Evolutionary conservation across 2,329 filamentous ascomycete genomes (phyloP).

Genomic region (Aciculosporium take): DNA sequence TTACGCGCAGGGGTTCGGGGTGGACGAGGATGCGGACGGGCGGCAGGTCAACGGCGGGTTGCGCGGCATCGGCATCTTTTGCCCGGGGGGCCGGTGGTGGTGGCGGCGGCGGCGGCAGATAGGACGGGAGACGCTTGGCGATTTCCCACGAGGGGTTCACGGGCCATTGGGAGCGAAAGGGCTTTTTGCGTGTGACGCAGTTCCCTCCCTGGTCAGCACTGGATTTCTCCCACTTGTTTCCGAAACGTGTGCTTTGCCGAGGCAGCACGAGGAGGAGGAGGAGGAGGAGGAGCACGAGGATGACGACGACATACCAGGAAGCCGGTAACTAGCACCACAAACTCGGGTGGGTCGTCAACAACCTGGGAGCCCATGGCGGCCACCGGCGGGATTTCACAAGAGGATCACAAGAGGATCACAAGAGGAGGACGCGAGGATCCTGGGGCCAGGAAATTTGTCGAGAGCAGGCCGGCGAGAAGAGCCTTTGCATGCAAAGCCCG

Average conservation of each 20-base stretch:
- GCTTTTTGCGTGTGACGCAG: constrained; percentile 25
- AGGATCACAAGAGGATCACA: not conserved
- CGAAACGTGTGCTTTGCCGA: no score
- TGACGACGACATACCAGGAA: constrained; percentile 36
- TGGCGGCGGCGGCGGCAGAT: constrained; percentile 42
- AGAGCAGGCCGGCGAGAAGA: no score
- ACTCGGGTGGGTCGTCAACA: constrained; percentile 28
- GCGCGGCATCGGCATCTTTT: constrained; percentile 18
- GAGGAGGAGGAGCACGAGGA: constrained; percentile 1
- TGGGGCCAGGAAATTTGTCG: no score
- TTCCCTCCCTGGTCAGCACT: constrained; percentile 8
- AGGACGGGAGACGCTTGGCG: constrained; percentile 49
- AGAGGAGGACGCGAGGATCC: no score
- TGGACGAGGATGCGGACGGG: constrained; percentile 51
- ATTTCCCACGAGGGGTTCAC: constrained; percentile 76
- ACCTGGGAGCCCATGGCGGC: constrained; percentile 21
- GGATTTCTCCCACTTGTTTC: no score
- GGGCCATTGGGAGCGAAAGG: constrained; percentile 58
- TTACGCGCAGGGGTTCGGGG: constrained; percentile 53
- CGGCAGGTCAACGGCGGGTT: constrained; percentile 17
- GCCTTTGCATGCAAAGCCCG: no score
- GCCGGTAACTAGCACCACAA: constrained; percentile 46
- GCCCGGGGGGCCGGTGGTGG: no score
- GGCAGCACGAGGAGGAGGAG: not conserved
- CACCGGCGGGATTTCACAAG: not conserved